A percentile compares a stretch with the other conserved stretches of the same genome.
These are phyloP conservation scores for Mycocentrospora acerina DNA, from an alignment of 2,329 filamentous ascomycete species.

Conservation along the genomic window DNA sequence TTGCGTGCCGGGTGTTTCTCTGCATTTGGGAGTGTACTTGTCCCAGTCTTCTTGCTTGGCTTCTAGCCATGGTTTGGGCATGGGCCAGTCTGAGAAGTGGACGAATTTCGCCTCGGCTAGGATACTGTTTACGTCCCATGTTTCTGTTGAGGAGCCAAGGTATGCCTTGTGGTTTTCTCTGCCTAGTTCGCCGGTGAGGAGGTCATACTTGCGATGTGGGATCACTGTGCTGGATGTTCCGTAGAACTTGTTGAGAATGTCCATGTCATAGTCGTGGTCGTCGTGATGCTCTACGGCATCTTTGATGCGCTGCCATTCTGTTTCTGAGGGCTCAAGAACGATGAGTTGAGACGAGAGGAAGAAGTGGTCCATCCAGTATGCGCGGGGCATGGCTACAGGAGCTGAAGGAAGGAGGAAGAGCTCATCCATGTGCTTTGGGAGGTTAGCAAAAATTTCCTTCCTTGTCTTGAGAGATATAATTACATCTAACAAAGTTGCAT, in stretches of 20 bases:
- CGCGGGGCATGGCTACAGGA: conserved; percentile 65
- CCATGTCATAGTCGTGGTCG: too few relatives aligned
- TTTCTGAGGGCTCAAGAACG: conserved; percentile 58
- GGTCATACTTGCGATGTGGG: too few relatives aligned
- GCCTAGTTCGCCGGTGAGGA: too few relatives aligned
- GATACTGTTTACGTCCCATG: conserved; percentile 58
- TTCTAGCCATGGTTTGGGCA: too few relatives aligned
- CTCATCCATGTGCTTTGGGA: conserved; percentile 61
- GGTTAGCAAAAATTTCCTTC: too few relatives aligned
- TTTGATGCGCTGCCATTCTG: conserved; percentile 47
- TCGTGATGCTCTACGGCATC: conserved; percentile 12
- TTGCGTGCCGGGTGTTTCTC: too few relatives aligned
- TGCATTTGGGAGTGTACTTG: too few relatives aligned
- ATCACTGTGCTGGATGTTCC: too few relatives aligned
- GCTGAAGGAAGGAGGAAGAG: conserved; percentile 63
- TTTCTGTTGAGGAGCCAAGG: conserved; percentile 45
- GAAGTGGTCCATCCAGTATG: conserved; percentile 61
- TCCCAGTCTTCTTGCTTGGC: too few relatives aligned
- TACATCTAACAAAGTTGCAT: too few relatives aligned
- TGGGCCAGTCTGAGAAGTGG: conserved; percentile 69
- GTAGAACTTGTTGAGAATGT: too few relatives aligned
- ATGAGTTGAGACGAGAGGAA: conserved; percentile 59
- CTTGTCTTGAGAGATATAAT: too few relatives aligned
- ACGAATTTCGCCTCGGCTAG: conserved; percentile 62
- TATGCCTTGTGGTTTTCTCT: conserved; percentile 52